Evolutionary conservation across 2,329 filamentous ascomycete genomes (phyloP), one percentile per base, ranked within the genome.

Genomic region (Trichoderma sp.): DNA sequence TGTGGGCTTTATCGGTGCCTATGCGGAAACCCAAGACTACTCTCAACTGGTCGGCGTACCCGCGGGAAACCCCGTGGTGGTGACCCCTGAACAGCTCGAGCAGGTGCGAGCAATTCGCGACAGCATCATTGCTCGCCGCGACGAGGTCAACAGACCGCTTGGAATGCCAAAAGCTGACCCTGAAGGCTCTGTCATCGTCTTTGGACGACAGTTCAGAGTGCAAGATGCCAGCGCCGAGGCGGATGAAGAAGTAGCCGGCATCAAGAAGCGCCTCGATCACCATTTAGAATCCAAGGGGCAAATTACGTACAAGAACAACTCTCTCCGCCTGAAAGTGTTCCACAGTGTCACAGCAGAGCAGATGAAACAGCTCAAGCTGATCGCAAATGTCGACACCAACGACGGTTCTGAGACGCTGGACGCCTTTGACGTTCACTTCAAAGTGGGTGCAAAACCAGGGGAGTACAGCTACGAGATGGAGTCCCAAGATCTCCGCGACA

Each of bases 401-500:
- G 58, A 61, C n/a, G 39, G 24, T n/a, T 39, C 58, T 30, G 47
- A 61, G 2, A 44, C 47, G 34, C 58, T 61, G 19, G 30, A 52
- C 5, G 58, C 58, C 24, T 61, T 61, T 61, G 58, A 21, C 9
- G 24, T 61, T 30, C 58, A 51, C 17, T 61, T 61, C 24, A 34
- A 14, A 15, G 58, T 52, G 21, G 47, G 21, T 9, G 6, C 24
- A 15, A 61, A 61, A 24, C 39, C 48, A 21, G 58, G 58, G 21
- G 58, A 61, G 21, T 61, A 61, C 14, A 41, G 34, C 47, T 61
- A 52, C 17, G 47, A 44, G 34, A 61, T 61, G 58, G 47, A 61
- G 21, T 28, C 51, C 1, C 60, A 63, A 12, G 60, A 63, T 17
- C 39, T 54, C n/a, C 50, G 51, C 10, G 60, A 63, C 3, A 48